Base-by-base conservation (phyloP, 2,329 filamentous ascomycete genomes). In the Cytospora piceicola region DNA sequence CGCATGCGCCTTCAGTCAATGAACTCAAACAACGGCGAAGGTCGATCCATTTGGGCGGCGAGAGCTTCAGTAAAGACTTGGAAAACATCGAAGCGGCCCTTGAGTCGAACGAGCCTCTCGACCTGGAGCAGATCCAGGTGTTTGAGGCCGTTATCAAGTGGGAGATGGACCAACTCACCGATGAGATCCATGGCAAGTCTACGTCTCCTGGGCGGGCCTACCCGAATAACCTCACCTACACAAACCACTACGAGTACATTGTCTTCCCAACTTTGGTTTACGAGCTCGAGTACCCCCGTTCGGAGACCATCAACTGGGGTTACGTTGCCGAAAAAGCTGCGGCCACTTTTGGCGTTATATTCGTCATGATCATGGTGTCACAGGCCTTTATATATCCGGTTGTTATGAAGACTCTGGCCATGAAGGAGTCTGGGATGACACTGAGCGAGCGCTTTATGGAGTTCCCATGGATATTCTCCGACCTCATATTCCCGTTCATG, bases 341-440 rank as follows among this genome's bases (percentile, higher is more conserved):
- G 0, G 91, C 91, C 2, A 89, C 88, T 20, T 85, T 93, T 66
- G 91, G 91, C 8, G 82, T 91, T 64, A 85, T 93, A 49, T 88
- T 89, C 72, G 86, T 93, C 68, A 94, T 94, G 91, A 89, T 92
- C 68, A 86, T 92, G 73, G 82, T 94, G 60, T 90, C 88, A 0
- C 90, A 94, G 77, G 84, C 88, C 27, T 92, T 87, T 72, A 92
- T 94, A 70, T 93, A 92, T 72, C 91, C 91, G 0, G 85, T 92
- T 0, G 89, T 93, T 2, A 84, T 90, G 73, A 80, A 85, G 70
- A 87, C 88, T 0, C 77, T 91, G 36, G 79, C 81, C 67, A 88
- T 90, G 83, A 91, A 90, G 75, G 88, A 91, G 70, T 79, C 81
- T 1, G 86, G 86, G 8, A 80, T 90, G 75, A 80, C 88, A 0